Evolutionary conservation across 768 basidiomycete species (phyloP).

Genomic region (Leccinum variicolor): DNA sequence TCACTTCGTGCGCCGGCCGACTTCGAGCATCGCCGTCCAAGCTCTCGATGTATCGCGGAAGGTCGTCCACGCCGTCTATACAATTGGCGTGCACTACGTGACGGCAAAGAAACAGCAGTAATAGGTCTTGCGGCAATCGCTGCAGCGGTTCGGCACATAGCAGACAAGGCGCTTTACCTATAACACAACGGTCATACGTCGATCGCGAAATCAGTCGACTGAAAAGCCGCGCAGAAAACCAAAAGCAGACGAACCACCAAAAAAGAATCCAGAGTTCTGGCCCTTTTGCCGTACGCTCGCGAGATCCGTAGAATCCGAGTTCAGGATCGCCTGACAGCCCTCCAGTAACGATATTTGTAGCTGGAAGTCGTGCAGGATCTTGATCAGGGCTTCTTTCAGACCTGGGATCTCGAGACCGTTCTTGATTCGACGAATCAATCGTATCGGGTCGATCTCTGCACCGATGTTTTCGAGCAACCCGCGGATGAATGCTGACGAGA

Average conservation of each 20-base stretch:
- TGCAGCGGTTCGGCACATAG: conserved; percentile 62
- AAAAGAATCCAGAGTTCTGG: conserved; percentile 78
- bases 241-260: conserved; percentile 54
- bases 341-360: conserved; percentile 90
- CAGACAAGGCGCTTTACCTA: conserved; percentile 64
- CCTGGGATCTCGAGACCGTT: conserved; percentile 97
- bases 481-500: conserved; percentile 76
- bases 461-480: conserved; percentile 95
- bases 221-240: neutral
- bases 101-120: conserved; percentile 80
- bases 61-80: conserved; percentile 58
- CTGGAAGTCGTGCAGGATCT: conserved; percentile 96
- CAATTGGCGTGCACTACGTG: conserved; percentile 85
- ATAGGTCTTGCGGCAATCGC: conserved; percentile 55
- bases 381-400: conserved; percentile 89
- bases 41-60: conserved; percentile 61
- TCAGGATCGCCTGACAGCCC: conserved; percentile 84
- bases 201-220: neutral
- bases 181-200: neutral
- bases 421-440: conserved; percentile 90
- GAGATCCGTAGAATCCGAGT: conserved; percentile 77
- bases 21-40: conserved; percentile 39
- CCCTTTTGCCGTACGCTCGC: conserved; percentile 64
- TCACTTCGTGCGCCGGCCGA: conserved; percentile 42
- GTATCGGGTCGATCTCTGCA: conserved; percentile 92